Conservation (phyloP, 305 asterid species). For the Solanum hybrid region DNA sequence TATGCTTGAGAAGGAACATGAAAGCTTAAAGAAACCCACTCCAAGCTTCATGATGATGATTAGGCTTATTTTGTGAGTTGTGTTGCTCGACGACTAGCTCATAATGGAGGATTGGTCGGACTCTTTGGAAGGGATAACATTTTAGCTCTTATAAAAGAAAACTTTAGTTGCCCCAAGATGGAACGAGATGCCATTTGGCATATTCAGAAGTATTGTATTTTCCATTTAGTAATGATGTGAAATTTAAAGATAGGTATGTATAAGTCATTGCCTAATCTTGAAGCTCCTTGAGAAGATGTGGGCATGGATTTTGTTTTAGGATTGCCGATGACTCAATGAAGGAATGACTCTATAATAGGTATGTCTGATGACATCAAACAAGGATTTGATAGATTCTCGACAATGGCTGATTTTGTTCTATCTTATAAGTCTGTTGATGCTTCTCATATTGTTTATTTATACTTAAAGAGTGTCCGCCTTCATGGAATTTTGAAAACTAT, state of each 20-base stretch:
- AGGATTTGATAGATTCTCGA: not conserved
- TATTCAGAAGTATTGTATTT: not conserved
- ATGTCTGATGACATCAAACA: not conserved
- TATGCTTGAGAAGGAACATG: not conserved
- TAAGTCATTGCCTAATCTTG: not conserved
- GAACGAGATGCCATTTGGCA: not conserved
- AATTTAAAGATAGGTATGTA: not conserved
- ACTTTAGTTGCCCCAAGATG: not conserved
- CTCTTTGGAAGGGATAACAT: not conserved
- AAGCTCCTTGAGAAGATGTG: not conserved
- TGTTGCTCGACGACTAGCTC: not conserved
- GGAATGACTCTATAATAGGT: not conserved
- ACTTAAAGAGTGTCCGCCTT: not conserved
- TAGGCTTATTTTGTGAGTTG: not conserved
- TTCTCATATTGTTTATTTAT: not conserved
- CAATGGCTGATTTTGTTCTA: conserved; percentile 1
- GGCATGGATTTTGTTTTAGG: not conserved
- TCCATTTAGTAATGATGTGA: not conserved
- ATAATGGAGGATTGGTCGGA: not conserved
- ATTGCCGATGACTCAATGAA: not conserved
- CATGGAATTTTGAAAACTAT: not conserved
- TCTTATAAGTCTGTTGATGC: not conserved
- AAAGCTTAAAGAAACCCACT: not conserved
- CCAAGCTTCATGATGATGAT: not conserved
- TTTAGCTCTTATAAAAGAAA: not conserved